These are phyloP conservation scores for Gautieria morchelliformis DNA, from an alignment of 768 basidiomycete species.

Conservation along the genomic window DNA sequence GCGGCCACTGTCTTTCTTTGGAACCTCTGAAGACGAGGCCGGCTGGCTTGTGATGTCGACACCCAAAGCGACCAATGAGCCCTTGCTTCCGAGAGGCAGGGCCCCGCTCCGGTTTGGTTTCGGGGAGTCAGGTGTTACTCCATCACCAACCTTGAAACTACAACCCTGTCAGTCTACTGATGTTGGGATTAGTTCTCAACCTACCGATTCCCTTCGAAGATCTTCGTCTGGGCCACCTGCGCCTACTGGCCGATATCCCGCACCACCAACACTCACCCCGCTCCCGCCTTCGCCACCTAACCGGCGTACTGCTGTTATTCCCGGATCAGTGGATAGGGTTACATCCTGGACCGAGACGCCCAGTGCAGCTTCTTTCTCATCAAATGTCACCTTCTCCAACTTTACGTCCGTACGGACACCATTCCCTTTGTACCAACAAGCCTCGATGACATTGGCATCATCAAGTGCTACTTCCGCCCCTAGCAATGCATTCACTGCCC, in stretches of 20 bases:
- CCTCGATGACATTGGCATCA: not conserved
- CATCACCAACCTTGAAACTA: not conserved
- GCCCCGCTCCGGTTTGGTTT: not conserved
- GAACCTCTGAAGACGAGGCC: constrained; percentile 2
- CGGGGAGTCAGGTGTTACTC: not conserved
- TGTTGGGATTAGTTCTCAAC: constrained; percentile 44
- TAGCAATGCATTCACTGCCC: constrained; percentile 1
- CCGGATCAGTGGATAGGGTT: not conserved
- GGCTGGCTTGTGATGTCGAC: constrained; percentile 5
- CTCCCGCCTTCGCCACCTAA: not conserved
- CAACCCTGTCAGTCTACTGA: constrained; percentile 41
- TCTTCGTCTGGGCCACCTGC: constrained; percentile 25
- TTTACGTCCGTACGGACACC: not conserved
- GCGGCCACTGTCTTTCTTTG: constrained; percentile 8
- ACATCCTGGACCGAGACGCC: not conserved
- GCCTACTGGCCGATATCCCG: constrained; percentile 10
- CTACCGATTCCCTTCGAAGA: constrained; percentile 23
- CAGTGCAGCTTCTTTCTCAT: not conserved
- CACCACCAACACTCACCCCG: constrained; percentile 8
- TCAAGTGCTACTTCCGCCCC: not conserved
- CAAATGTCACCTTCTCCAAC: not conserved
- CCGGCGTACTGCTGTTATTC: not conserved
- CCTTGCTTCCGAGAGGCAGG: not conserved
- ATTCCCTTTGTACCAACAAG: constrained; percentile 6
- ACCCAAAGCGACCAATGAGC: not conserved